Evolutionary conservation across 768 basidiomycete species (phyloP), one percentile per base, ranked within the genome.

Genomic region (Collybia mongolica): DNA sequence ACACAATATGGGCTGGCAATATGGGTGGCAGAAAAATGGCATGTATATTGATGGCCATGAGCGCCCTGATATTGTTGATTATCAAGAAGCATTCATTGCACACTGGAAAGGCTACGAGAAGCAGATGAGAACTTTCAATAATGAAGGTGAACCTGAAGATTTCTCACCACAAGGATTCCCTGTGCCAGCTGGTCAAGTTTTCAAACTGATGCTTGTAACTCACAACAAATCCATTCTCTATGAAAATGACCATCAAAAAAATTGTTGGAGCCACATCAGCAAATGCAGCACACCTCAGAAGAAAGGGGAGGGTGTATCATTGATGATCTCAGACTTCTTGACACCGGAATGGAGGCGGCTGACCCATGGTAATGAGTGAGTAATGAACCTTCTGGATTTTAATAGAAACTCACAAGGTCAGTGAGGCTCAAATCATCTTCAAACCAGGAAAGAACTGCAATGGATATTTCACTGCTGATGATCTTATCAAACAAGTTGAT

Each of bases 51-150:
- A 73, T 55, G 66, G 73, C 0, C 72, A 74, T 58, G 66, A 73
- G 43, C 36, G 60, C 0, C 58, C 62, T 26, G 72, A 75, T 63
- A 67, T 75, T n/a, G 64, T 71, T 0, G 46, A 55, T 12, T 74
- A 74, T 47, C 54, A 57, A 2, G 51, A 68, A 6, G 51, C 49
- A 15, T 67, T 67, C 44, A 39, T 65, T 12, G 22, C 56, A 38
- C 44, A 54, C 7, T 66, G 61, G 60, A 61, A 60, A 18, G 55
- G 60, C 9, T 66, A 68, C 49, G 57, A 63, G 19, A 55, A 54
- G 39, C 7, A 54, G 15, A 64, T 67, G 44, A 6, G 55, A 14
- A 60, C 44, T 6, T 62, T 58, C 42, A 54, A 65, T 48, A 68
- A 68, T 46, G 54, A 70, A 44, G 66, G 62, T 18, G 58, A 66